These are phyloP conservation scores for Ascochyta rabiei DNA, from an alignment of 2,329 filamentous ascomycete genomes.

Conservation along the genomic window DNA sequence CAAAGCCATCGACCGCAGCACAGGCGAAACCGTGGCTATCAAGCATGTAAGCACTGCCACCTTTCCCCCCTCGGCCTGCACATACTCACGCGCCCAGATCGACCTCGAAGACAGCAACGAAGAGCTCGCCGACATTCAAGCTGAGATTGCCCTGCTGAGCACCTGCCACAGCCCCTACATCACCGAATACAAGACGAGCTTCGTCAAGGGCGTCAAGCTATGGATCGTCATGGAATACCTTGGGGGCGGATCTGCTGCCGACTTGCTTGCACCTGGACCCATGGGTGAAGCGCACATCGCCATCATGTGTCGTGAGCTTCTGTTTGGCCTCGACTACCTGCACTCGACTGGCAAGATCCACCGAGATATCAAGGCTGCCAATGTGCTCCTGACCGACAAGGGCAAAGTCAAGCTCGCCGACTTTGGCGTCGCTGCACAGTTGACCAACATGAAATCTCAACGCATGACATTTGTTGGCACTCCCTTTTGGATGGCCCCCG, in stretches of 20 bases:
- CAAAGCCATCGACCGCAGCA: slow-evolving; percentile 90
- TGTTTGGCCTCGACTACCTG: slow-evolving; percentile 89
- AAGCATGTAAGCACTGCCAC: slow-evolving; percentile 75
- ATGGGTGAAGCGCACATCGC: slow-evolving; percentile 92
- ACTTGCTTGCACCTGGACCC: slow-evolving; percentile 87
- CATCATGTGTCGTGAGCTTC: slow-evolving; percentile 89
- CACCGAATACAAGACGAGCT: slow-evolving; percentile 95
- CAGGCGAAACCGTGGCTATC: slow-evolving; percentile 92
- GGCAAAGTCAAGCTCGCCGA: slow-evolving; percentile 96
- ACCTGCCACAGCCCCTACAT: slow-evolving; percentile 94
- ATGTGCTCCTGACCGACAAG: slow-evolving; percentile 86
- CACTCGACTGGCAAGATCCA: slow-evolving; percentile 96
- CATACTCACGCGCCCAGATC: slow-evolving; percentile 65
- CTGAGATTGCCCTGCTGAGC: slow-evolving; percentile 93
- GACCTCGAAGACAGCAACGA: slow-evolving; percentile 98
- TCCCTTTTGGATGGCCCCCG: slow-evolving; percentile 98
- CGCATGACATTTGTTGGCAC: slow-evolving; percentile 91
- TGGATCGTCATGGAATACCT: slow-evolving; percentile 99
- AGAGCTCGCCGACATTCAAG: slow-evolving; percentile 97
- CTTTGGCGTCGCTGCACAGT: slow-evolving; percentile 94
- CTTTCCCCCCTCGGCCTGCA: neutral
- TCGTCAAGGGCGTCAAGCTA: slow-evolving; percentile 92
- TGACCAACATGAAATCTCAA: slow-evolving; percentile 97
- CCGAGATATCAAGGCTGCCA: slow-evolving; percentile 95
- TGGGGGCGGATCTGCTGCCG: slow-evolving; percentile 91